These are phyloP conservation scores for Phoma sp. DNA, from an alignment of 2,329 filamentous ascomycete genomes.

Conservation along the genomic window DNA sequence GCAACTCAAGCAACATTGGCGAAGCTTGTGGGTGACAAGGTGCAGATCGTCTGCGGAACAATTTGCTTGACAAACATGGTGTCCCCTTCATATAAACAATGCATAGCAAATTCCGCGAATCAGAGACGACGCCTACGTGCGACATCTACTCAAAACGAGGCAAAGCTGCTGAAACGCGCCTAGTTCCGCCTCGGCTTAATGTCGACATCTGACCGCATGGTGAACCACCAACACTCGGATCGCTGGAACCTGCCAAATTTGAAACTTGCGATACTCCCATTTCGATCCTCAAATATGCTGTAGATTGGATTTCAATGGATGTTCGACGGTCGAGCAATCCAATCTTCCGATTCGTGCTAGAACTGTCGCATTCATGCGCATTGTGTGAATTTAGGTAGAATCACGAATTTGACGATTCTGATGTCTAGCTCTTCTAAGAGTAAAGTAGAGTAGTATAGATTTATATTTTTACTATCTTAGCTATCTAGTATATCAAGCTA, in stretches of 20 bases:
- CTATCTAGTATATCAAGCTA: no score
- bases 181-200: neutral
- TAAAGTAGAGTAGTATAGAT: no score
- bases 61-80: neutral
- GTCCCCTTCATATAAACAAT: neutral
- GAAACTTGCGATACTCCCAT: neutral
- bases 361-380: no score
- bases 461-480: no score
- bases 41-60: neutral
- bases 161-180: neutral
- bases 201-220: neutral
- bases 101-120: conserved; percentile 5
- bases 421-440: no score
- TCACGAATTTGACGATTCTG: no score
- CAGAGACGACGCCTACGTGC: neutral
- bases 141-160: neutral
- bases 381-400: no score
- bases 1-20: conserved; percentile 7
- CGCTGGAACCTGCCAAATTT: neutral
- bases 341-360: no score
- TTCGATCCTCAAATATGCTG: no score
- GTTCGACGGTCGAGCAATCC: no score
- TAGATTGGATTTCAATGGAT: neutral
- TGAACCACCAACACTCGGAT: neutral
- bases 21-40: conserved; percentile 2